These are phyloP conservation scores for Rosa persica DNA, from an alignment of 306 rosid species.

Conservation along the genomic window DNA sequence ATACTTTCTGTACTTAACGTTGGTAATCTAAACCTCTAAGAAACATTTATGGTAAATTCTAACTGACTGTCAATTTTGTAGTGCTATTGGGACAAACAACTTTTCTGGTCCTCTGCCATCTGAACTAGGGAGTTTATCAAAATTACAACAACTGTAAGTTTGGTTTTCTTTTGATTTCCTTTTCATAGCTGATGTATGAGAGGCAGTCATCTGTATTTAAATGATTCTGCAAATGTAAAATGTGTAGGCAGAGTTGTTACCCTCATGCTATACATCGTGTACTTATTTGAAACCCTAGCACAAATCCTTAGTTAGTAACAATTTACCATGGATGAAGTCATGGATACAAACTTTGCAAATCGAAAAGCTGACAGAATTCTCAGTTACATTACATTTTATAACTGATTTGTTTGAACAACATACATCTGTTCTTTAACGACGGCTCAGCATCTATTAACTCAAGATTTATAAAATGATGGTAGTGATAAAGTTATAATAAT, in stretches of 20 bases:
- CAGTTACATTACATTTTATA: no score
- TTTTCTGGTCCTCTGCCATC: slow-evolving; percentile 73
- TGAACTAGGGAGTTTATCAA: slow-evolving; percentile 60
- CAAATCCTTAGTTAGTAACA: no score
- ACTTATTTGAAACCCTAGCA: no score
- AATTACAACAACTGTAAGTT: slow-evolving; percentile 58
- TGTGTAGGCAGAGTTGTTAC: no score
- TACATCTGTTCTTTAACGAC: background rate
- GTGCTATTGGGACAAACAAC: slow-evolving; percentile 55
- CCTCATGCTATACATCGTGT: no score
- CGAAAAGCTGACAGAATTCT: no score
- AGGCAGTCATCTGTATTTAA: no score
- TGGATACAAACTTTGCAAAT: no score
- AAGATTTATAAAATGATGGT: background rate
- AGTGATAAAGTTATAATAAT: background rate
- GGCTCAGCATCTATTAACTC: background rate
- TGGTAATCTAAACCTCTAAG: background rate
- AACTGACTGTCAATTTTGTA: slow-evolving; percentile 28
- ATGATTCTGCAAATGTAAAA: no score
- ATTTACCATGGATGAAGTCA: no score
- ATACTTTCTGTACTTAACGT: background rate
- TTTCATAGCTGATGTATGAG: no score
- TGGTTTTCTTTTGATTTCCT: slow-evolving; percentile 4
- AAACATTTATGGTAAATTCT: background rate
- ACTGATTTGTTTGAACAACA: no score